Evolutionary conservation across 2,329 filamentous ascomycete genomes (phyloP).

Genomic region (Colletotrichum paranaense): DNA sequence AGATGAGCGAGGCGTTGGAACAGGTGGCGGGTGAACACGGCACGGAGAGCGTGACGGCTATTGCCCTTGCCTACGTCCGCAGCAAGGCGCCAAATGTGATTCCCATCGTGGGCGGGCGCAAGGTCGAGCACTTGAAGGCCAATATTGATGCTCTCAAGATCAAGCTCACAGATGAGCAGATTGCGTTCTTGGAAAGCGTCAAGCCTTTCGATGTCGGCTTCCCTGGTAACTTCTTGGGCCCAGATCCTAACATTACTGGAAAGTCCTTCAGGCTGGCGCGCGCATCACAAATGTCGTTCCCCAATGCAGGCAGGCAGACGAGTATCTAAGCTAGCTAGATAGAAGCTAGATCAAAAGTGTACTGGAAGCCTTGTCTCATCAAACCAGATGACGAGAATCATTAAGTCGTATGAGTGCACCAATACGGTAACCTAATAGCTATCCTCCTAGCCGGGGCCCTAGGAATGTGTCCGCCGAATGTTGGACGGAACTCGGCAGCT

Average conservation of each 20-base stretch:
- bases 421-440: too few species aligned
- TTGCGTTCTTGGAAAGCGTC: conserved; percentile 64
- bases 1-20: conserved; percentile 68
- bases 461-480: too few species aligned
- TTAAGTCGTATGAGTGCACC: too few species aligned
- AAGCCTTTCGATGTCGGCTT: conserved; percentile 67
- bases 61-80: conserved; percentile 65
- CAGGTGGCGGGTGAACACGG: conserved; percentile 68
- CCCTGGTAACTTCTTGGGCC: conserved; percentile 56
- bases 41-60: conserved; percentile 65
- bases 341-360: not conserved
- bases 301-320: conserved; percentile 20
- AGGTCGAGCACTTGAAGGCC: conserved; percentile 62
- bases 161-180: conserved; percentile 60
- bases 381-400: not conserved
- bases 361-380: not conserved
- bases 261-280: conserved; percentile 14
- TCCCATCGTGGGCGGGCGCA: conserved; percentile 64
- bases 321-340: not conserved
- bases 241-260: conserved; percentile 39
- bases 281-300: conserved; percentile 27
- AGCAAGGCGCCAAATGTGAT: conserved; percentile 64
- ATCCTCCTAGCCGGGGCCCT: too few species aligned
- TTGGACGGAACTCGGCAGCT: too few species aligned
- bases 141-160: conserved; percentile 68